A percentile compares a stretch with the other conserved stretches of the same genome.
Evolutionary conservation across 192 early-diverging fungal genomes (phyloP).

Genomic region (Umbelopsis vinacea): DNA sequence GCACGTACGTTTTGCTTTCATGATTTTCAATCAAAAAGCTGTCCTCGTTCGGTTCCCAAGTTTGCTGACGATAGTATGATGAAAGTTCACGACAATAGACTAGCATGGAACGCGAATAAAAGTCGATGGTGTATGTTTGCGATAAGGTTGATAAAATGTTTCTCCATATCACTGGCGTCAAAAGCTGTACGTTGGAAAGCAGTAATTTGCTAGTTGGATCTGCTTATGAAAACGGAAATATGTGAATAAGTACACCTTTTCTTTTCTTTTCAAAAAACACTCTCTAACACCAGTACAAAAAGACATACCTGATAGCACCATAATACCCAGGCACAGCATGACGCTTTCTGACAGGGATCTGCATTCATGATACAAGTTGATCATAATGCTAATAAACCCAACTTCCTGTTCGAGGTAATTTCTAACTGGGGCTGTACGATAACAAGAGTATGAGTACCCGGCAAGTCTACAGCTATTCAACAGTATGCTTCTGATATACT

Average conservation of each 20-base stretch:
- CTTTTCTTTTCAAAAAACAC: too few species aligned
- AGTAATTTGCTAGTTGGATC: background rate
- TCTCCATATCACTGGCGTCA: constrained; percentile 2
- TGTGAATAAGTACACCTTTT: too few species aligned
- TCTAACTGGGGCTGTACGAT: constrained; percentile 14
- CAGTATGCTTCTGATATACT: background rate
- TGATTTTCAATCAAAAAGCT: background rate
- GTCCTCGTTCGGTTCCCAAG: background rate
- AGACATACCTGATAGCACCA: constrained; percentile 28
- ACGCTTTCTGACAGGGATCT: constrained; percentile 25
- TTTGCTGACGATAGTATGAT: background rate
- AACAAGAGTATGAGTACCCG: background rate
- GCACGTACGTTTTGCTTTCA: constrained; percentile 3
- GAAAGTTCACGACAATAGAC: constrained; percentile 12
- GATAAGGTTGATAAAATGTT: background rate
- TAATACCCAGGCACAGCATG: constrained; percentile 27
- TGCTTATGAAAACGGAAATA: background rate
- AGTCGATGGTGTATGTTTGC: background rate
- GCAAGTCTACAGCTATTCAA: background rate
- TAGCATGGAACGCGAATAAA: constrained; percentile 2
- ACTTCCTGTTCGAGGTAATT: constrained; percentile 33
- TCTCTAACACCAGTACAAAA: too few species aligned
- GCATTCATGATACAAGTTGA: constrained; percentile 32
- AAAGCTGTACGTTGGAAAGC: background rate
- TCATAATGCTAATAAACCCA: constrained; percentile 29